phyloP scores from a whole-genome alignment of 768 basidiomycete species.

The Collybiopsis luxurians region DNA sequence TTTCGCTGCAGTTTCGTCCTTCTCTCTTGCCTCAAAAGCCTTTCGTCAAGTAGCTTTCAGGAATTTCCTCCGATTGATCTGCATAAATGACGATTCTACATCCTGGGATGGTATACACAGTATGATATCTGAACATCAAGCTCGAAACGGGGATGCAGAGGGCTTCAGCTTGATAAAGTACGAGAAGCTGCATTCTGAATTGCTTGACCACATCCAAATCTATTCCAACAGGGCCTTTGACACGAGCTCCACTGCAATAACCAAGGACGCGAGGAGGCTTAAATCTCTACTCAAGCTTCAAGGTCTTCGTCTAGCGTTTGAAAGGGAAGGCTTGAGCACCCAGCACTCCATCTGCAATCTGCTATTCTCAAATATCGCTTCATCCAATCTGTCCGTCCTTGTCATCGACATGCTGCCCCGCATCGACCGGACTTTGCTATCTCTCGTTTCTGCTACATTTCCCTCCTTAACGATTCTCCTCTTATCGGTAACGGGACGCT shows the following conservation, averaged over 20 bases:
- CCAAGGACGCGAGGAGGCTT: constrained; percentile 14
- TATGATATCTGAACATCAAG: constrained; percentile 17
- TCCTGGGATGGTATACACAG: constrained; percentile 24
- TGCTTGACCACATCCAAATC: constrained; percentile 17
- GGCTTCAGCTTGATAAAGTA: constrained; percentile 19
- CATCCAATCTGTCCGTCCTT: constrained; percentile 41
- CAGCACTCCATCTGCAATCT: constrained; percentile 35
- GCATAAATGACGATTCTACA: constrained; percentile 16
- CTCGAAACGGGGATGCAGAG: constrained; percentile 15
- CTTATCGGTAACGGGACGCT: constrained; percentile 61
- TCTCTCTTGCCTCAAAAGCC: constrained; percentile 37
- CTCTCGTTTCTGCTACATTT: constrained; percentile 43
- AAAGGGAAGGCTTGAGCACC: constrained; percentile 39
- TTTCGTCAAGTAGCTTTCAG: constrained; percentile 44
- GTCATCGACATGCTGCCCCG: constrained; percentile 53
- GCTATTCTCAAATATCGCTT: constrained; percentile 19
- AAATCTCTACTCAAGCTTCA: constrained; percentile 31
- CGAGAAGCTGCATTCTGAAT: constrained; percentile 9
- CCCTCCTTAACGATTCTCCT: constrained; percentile 45
- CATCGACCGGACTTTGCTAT: constrained; percentile 49
- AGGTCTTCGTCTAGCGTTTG: constrained; percentile 40
- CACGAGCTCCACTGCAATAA: constrained; percentile 21
- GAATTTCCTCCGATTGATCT: constrained; percentile 18
- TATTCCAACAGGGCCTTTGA: background rate
- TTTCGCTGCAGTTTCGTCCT: constrained; percentile 33